Conservation (phyloP, 805 yeast species). For the Kuraishia piskuri region DNA sequence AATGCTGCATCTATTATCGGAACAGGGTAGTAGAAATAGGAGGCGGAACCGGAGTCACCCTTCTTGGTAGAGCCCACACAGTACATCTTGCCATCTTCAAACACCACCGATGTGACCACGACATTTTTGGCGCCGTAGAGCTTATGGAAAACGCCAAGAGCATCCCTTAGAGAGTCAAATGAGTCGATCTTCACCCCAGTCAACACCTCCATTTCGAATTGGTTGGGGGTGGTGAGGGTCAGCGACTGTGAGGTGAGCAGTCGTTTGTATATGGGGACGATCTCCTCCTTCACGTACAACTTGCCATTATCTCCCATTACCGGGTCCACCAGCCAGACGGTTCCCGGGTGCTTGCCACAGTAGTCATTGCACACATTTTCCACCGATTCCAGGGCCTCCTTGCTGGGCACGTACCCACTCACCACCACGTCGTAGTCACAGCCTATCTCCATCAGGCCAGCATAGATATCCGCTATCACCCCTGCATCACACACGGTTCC, state of each 20-base stretch:
- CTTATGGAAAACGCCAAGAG: conserved; percentile 33
- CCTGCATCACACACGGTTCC: conserved; percentile 45
- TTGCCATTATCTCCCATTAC: conserved; percentile 87
- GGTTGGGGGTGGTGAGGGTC: conserved; percentile 60
- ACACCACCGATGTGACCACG: conserved; percentile 49
- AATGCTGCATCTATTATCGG: conserved; percentile 48
- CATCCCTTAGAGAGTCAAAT: conserved; percentile 25
- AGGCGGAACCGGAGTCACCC: neutral
- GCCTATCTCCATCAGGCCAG: conserved; percentile 45
- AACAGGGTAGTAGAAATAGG: conserved; percentile 29
- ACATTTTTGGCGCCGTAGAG: conserved; percentile 38
- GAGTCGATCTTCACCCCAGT: conserved; percentile 35
- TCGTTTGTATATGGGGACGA: conserved; percentile 42
- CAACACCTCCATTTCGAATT: conserved; percentile 60
- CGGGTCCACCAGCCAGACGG: conserved; percentile 73
- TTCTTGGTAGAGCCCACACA: conserved; percentile 33
- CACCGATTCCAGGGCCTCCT: conserved; percentile 43
- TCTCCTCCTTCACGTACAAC: conserved; percentile 58
- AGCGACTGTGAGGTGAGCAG: conserved; percentile 36
- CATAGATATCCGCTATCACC: conserved; percentile 38
- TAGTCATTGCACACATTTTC: conserved; percentile 29
- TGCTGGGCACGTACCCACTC: conserved; percentile 74
- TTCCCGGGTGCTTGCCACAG: conserved; percentile 16
- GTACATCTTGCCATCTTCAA: conserved; percentile 19
- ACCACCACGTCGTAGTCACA: conserved; percentile 55